Conservation (phyloP, 129 eudicot species). For the Cynara cardunculus region DNA sequence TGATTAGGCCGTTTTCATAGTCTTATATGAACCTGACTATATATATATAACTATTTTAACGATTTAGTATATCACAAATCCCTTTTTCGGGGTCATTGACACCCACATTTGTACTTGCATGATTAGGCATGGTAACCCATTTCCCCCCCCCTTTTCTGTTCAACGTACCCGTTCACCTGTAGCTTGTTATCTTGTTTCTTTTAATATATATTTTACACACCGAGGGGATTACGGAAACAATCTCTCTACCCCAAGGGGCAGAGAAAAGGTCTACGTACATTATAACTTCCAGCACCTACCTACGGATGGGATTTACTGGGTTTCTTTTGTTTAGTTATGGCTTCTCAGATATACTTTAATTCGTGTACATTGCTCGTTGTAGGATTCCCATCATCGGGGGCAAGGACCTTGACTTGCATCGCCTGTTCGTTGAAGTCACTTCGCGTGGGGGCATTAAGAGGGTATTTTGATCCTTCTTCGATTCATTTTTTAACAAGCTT, state of each 20-base stretch:
- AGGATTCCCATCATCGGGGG: conserved; percentile 79
- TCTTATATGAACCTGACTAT: no score
- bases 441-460: conserved; percentile 66
- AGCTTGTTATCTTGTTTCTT: no score
- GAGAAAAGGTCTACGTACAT: not conserved
- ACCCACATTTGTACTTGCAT: no score
- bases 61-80: no score
- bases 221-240: not conserved
- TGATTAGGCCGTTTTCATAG: no score
- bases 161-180: not conserved
- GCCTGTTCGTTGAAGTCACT: conserved; percentile 74
- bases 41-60: no score
- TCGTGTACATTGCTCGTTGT: conserved; percentile 18
- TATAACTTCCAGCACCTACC: not conserved
- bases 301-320: not conserved
- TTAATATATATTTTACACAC: no score
- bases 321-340: not conserved
- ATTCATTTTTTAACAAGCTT: not conserved
- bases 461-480: conserved; percentile 25
- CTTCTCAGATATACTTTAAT: not conserved
- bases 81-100: no score
- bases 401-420: conserved; percentile 60
- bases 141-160: no score
- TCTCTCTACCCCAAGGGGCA: no score
- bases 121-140: no score